A percentile compares a stretch with the other conserved stretches of the same genome.
phyloP scores from a whole-genome alignment of 768 basidiomycete species.

The Favolaschia claudopus region DNA sequence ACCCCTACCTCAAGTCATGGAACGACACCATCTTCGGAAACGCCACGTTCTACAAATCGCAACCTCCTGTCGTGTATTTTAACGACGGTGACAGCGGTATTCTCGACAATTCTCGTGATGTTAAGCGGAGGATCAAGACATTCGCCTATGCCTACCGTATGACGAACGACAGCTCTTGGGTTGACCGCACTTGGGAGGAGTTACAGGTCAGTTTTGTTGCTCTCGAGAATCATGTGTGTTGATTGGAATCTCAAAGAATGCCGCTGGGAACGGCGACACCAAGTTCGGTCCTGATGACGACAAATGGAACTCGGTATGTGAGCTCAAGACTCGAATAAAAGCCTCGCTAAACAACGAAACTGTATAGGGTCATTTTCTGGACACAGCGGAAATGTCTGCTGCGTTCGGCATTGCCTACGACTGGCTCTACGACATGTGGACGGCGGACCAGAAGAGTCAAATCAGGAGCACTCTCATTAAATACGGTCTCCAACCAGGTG shows the following conservation, averaged over 20 bases:
- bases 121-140: slow-evolving; percentile 92
- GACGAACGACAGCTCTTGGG: slow-evolving; percentile 92
- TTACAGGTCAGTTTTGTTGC: slow-evolving; percentile 66
- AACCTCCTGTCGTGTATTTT: slow-evolving; percentile 70
- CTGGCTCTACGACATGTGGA: slow-evolving; percentile 92
- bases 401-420: slow-evolving; percentile 95
- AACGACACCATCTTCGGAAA: slow-evolving; percentile 91
- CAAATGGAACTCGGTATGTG: slow-evolving; percentile 85
- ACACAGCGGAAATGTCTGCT: slow-evolving; percentile 84
- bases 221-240: background rate
- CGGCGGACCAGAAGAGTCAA: slow-evolving; percentile 68
- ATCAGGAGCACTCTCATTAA: slow-evolving; percentile 78
- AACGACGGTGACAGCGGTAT: slow-evolving; percentile 90
- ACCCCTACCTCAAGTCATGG: slow-evolving; percentile 92
- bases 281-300: slow-evolving; percentile 72
- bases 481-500: slow-evolving; percentile 79
- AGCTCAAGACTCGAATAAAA: too few relatives aligned
- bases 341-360: too few relatives aligned
- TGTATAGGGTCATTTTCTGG: slow-evolving; percentile 98
- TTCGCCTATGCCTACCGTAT: slow-evolving; percentile 91
- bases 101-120: slow-evolving; percentile 88
- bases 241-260: slow-evolving; percentile 54
- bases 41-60: slow-evolving; percentile 73
- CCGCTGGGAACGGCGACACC: slow-evolving; percentile 71
- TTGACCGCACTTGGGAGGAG: slow-evolving; percentile 85